phyloP scores from a whole-genome alignment of 2,329 filamentous ascomycete species.

The Leptographium lundbergii region DNA sequence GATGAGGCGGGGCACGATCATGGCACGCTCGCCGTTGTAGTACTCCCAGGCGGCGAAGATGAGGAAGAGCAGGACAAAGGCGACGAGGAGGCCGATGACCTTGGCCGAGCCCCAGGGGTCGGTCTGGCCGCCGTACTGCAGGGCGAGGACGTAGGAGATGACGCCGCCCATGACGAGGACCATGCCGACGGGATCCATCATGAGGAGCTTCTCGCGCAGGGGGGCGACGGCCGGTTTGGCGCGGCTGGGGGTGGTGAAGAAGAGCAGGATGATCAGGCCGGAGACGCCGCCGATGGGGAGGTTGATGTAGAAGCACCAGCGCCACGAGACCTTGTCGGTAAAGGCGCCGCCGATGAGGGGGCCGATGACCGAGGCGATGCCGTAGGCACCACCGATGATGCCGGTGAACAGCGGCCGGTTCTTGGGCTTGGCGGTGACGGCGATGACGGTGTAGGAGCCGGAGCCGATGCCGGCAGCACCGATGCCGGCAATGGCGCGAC shows the following conservation, averaged over 20 bases:
- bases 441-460: slow-evolving; percentile 29
- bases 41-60: slow-evolving; percentile 21
- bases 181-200: slow-evolving; percentile 28
- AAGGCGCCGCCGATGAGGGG: slow-evolving; percentile 17
- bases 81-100: slow-evolving; percentile 24
- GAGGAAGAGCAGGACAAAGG: slow-evolving; percentile 13
- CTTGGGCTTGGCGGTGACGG: slow-evolving; percentile 15
- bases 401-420: slow-evolving; percentile 18
- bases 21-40: slow-evolving; percentile 31
- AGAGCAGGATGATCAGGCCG: slow-evolving; percentile 15
- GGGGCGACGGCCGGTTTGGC: slow-evolving; percentile 18
- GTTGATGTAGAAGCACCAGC: slow-evolving; percentile 21
- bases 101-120: slow-evolving; percentile 22
- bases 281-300: slow-evolving; percentile 19
- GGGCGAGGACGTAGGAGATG: slow-evolving; percentile 26
- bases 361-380: slow-evolving; percentile 18
- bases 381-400: slow-evolving; percentile 10
- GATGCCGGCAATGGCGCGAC: slow-evolving; percentile 35
- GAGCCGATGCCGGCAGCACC: slow-evolving; percentile 28
- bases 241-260: slow-evolving; percentile 23
- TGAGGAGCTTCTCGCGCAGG: slow-evolving; percentile 25
- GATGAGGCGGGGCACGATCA: slow-evolving; percentile 34
- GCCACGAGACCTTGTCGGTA: slow-evolving; percentile 15
- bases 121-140: slow-evolving; percentile 29
- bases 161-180: slow-evolving; percentile 25